Evolutionary conservation across 2,329 filamentous ascomycete genomes (phyloP).

Genomic region (Xylariaceae sp.): DNA sequence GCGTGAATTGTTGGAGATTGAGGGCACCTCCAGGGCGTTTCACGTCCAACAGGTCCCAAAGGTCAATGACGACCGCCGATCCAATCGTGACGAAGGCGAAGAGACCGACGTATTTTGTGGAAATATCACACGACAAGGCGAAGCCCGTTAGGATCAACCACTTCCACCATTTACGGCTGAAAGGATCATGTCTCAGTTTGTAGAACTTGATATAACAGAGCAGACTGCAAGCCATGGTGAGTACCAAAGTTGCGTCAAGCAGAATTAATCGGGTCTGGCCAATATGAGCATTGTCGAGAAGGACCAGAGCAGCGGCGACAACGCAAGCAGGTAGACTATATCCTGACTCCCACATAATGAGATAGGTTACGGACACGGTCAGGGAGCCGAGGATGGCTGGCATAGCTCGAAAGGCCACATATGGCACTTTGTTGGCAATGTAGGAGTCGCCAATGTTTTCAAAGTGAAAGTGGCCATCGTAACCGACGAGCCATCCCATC

Average conservation of each 20-base stretch:
- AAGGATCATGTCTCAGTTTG: conserved; percentile 85
- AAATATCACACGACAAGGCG: conserved; percentile 93
- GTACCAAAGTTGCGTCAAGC: conserved; percentile 86
- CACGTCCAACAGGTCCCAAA: conserved; percentile 91
- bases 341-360: conserved; percentile 99
- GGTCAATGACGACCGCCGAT: conserved; percentile 85
- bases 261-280: conserved; percentile 94
- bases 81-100: conserved; percentile 98
- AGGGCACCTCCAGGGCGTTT: conserved; percentile 81
- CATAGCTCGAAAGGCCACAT: conserved; percentile 91
- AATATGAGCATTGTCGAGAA: conserved; percentile 97
- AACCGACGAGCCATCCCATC: conserved; percentile 96
- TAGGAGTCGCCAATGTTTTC: conserved; percentile 99
- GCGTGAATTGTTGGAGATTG: conserved; percentile 71
- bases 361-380: conserved; percentile 88
- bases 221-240: conserved; percentile 94
- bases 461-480: conserved; percentile 95
- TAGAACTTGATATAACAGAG: conserved; percentile 97
- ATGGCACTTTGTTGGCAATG: conserved; percentile 93
- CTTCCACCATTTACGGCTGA: conserved; percentile 98
- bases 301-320: conserved; percentile 76
- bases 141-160: conserved; percentile 96
- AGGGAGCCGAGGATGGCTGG: conserved; percentile 87
- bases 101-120: conserved; percentile 93
- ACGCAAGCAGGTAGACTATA: conserved; percentile 93